Conservation (phyloP, 1,284 basidiomycete genomes). For the Cryptococcus jaspeensis region DNA sequence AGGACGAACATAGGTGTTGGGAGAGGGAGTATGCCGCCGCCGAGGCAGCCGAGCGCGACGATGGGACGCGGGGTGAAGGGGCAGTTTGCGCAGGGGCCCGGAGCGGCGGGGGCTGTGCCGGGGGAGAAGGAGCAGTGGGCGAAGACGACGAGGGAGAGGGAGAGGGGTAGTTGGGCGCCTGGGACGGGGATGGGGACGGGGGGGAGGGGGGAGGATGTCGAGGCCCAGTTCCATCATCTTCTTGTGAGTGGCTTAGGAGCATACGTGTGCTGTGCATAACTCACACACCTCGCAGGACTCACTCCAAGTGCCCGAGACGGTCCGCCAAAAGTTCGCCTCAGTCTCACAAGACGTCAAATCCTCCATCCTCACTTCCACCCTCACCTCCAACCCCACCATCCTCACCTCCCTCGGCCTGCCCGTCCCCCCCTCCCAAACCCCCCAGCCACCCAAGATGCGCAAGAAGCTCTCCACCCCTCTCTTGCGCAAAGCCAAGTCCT, state of each 20-base stretch:
- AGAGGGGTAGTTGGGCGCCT: background rate
- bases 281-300: conserved; percentile 29
- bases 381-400: conserved; percentile 40
- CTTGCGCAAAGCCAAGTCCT: conserved; percentile 44
- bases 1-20: conserved; percentile 13
- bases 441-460: conserved; percentile 28
- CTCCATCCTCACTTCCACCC: conserved; percentile 40
- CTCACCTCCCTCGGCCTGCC: conserved; percentile 41
- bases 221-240: conserved; percentile 39
- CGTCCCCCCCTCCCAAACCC: conserved; percentile 7
- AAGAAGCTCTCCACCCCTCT: conserved; percentile 40
- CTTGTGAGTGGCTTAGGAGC: conserved; percentile 26
- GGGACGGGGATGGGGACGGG: background rate
- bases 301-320: conserved; percentile 41
- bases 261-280: background rate
- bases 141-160: conserved; percentile 18
- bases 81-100: no score
- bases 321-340: conserved; percentile 42
- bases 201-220: conserved; percentile 25
- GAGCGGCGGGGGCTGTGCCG: no score
- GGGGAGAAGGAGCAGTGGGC: conserved; percentile 18
- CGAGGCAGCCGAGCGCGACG: conserved; percentile 14
- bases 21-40: conserved; percentile 14
- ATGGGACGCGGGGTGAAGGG: background rate
- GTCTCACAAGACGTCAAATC: conserved; percentile 44